Percentiles rank a stretch among this genome's conserved stretches.
Evolutionary conservation across 768 basidiomycete genomes (phyloP).

Genomic region (Boletus coccyginus): DNA sequence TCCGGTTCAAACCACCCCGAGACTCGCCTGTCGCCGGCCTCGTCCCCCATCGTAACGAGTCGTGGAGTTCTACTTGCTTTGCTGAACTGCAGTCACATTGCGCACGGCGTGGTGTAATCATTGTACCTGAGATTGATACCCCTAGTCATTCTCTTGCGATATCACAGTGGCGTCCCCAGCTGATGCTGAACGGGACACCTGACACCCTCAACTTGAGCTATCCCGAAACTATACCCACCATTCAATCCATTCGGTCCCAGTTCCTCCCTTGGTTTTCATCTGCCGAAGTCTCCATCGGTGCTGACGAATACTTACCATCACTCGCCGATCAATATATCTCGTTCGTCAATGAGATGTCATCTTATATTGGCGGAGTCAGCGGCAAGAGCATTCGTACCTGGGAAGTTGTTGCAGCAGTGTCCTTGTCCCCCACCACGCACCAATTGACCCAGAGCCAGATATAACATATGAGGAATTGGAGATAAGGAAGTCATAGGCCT

Average conservation of each 20-base stretch:
- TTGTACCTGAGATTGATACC: slow-evolving; percentile 45
- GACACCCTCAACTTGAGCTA: slow-evolving; percentile 39
- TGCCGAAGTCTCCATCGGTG: slow-evolving; percentile 44
- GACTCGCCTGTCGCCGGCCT: slow-evolving; percentile 35
- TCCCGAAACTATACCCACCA: slow-evolving; percentile 41
- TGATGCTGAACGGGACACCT: slow-evolving; percentile 35
- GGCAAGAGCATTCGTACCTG: slow-evolving; percentile 38
- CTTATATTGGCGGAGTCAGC: slow-evolving; percentile 30
- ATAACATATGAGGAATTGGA: slow-evolving; percentile 30
- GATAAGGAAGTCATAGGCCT: slow-evolving; percentile 39
- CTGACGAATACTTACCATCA: slow-evolving; percentile 39
- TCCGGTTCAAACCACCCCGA: slow-evolving; percentile 38
- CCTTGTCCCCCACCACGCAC: slow-evolving; percentile 45
- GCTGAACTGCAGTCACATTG: slow-evolving; percentile 36
- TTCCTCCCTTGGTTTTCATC: slow-evolving; percentile 39
- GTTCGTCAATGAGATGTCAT: slow-evolving; percentile 43
- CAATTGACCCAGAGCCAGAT: slow-evolving; percentile 33
- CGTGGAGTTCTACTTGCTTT: slow-evolving; percentile 36
- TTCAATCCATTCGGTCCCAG: slow-evolving; percentile 43
- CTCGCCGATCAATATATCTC: slow-evolving; percentile 41
- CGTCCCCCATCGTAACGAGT: slow-evolving; percentile 40
- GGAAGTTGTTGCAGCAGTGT: slow-evolving; percentile 40
- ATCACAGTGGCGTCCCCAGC: slow-evolving; percentile 44
- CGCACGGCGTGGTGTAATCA: slow-evolving; percentile 34
- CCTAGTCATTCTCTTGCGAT: slow-evolving; percentile 44